A percentile compares a stretch with the other conserved stretches of the same genome.
phyloP scores from a whole-genome alignment of 768 basidiomycete species.

The Calocybe indica region DNA sequence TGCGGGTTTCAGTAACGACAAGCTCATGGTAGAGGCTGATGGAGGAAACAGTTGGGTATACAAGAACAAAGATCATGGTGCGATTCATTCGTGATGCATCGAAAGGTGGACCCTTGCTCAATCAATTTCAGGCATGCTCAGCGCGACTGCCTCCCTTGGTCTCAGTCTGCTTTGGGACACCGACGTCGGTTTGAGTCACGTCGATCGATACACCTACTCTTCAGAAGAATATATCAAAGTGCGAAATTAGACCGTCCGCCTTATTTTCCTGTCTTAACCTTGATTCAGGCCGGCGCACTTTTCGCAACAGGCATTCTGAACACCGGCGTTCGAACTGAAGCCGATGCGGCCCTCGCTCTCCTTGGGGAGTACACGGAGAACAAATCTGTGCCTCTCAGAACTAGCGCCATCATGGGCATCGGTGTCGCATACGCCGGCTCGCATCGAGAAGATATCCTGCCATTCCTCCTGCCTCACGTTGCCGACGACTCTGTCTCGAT shows the following conservation, averaged over 20 bases:
- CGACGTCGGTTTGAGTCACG: constrained; percentile 86
- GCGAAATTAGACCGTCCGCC: background rate
- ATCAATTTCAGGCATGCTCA: constrained; percentile 74
- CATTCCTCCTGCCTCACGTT: constrained; percentile 73
- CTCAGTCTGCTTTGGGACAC: constrained; percentile 94
- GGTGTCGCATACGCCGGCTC: constrained; percentile 95
- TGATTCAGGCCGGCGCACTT: constrained; percentile 74
- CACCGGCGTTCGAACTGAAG: constrained; percentile 83
- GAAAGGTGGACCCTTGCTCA: background rate
- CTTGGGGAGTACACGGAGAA: constrained; percentile 88
- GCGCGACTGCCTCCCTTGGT: constrained; percentile 91
- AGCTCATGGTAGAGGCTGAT: constrained; percentile 94
- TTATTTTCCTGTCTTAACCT: background rate
- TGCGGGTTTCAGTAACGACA: constrained; percentile 97
- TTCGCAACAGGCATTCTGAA: constrained; percentile 93
- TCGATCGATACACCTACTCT: constrained; percentile 97
- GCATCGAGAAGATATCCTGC: constrained; percentile 78
- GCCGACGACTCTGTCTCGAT: constrained; percentile 79
- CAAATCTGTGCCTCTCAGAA: constrained; percentile 77
- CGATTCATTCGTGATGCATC: constrained; percentile 6
- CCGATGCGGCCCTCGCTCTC: constrained; percentile 87
- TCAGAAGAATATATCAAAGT: constrained; percentile 95
- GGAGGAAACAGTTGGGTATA: constrained; percentile 99
- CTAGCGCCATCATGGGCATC: constrained; percentile 86
- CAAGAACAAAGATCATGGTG: constrained; percentile 98